phyloP scores from a whole-genome alignment of 768 basidiomycete species.

The Leccinellum rugosiceps region DNA sequence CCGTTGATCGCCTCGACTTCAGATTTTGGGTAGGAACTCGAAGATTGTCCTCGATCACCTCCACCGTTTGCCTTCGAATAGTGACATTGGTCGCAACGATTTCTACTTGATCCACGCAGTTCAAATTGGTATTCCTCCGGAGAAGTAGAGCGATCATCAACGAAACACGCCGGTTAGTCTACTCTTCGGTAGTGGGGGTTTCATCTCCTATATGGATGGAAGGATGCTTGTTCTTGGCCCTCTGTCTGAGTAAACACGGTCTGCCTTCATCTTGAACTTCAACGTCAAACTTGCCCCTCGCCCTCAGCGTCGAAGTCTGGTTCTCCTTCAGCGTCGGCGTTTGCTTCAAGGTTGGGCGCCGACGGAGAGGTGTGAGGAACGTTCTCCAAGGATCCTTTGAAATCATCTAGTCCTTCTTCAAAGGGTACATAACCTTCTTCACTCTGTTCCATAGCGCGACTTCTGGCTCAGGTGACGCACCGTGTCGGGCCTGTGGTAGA shows the following conservation, averaged over 20 bases:
- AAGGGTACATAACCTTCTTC: slow-evolving; percentile 54
- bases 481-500: background rate
- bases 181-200: slow-evolving; percentile 28
- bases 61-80: too few species aligned
- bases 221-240: slow-evolving; percentile 58
- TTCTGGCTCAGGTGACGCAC: slow-evolving; percentile 25
- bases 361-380: slow-evolving; percentile 38
- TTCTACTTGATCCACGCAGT: too few species aligned
- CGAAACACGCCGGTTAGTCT: slow-evolving; percentile 17
- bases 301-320: slow-evolving; percentile 37
- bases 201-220: slow-evolving; percentile 73
- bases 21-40: too few species aligned
- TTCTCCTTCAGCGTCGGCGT: slow-evolving; percentile 37
- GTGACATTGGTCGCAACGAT: too few species aligned
- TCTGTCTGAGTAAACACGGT: slow-evolving; percentile 60
- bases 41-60: too few species aligned
- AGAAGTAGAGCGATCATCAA: too few species aligned
- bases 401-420: slow-evolving; percentile 46
- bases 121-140: too few species aligned
- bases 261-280: slow-evolving; percentile 39
- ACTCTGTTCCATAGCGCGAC: slow-evolving; percentile 33
- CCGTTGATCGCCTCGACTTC: too few species aligned
- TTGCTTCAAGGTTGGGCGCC: slow-evolving; percentile 29
- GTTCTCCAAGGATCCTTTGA: slow-evolving; percentile 58
- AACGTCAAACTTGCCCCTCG: slow-evolving; percentile 35